These are phyloP conservation scores for Lagenaria siceraria DNA, from an alignment of 306 rosid genomes.

Conservation along the genomic window DNA sequence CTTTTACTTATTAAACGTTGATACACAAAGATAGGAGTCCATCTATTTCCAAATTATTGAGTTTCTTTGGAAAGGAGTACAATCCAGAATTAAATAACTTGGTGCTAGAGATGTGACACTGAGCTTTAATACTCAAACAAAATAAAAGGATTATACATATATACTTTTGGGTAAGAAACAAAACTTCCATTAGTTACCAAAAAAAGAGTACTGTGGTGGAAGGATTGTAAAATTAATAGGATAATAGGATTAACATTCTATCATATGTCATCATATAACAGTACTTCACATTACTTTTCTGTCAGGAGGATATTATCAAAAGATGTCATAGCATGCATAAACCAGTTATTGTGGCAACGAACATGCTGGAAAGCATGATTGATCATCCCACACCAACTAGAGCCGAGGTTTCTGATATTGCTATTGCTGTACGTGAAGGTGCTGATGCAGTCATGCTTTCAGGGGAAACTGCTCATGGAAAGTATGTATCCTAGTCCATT, in stretches of 20 bases:
- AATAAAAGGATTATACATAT: not conserved
- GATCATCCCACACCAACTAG: constrained; percentile 92
- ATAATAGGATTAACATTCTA: not conserved
- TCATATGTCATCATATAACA: not conserved
- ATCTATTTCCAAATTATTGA: not conserved
- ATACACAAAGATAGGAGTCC: not conserved
- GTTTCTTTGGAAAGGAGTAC: not conserved
- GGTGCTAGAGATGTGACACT: not conserved
- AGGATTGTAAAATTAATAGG: not conserved
- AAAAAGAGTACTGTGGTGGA: not conserved
- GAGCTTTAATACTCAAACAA: not conserved
- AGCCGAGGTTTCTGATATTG: constrained; percentile 95
- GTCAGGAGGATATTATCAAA: constrained; percentile 77
- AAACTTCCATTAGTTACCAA: not conserved
- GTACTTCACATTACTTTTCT: not conserved
- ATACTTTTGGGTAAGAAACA: not conserved
- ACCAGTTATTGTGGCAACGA: constrained; percentile 95
- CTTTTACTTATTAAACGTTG: not conserved
- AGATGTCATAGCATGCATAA: constrained; percentile 74
- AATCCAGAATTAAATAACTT: not conserved
- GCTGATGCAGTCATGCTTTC: constrained; percentile 98
- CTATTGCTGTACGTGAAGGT: constrained; percentile 90
- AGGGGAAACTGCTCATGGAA: constrained; percentile 99
- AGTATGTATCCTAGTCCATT: constrained; percentile 40
- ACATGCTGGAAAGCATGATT: constrained; percentile 99